Percentiles rank a stretch among this genome's conserved stretches.
Conservation (phyloP, 2,329 filamentous ascomycete genomes). For the Nothomitra cinnamomea region DNA sequence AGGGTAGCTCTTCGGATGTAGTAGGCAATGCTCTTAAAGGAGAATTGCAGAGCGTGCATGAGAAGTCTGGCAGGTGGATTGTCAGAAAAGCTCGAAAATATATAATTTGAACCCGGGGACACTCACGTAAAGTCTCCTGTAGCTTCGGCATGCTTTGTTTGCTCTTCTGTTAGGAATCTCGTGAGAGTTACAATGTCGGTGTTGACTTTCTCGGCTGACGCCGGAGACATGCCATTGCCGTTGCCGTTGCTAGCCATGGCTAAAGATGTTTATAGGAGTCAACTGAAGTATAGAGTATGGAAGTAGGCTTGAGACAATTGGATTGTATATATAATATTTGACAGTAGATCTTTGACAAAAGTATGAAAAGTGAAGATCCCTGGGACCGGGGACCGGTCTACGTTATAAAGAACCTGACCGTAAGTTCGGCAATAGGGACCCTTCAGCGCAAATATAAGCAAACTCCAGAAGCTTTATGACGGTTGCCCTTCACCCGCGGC, state of each 20-base stretch:
- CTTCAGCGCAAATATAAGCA: not conserved
- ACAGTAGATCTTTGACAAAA: not conserved
- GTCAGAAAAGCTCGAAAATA: too few relatives aligned
- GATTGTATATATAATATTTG: not conserved
- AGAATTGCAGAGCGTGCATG: conserved; percentile 95
- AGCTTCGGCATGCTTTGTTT: conserved; percentile 80
- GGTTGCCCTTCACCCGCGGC: conserved; percentile 1
- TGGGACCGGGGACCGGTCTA: too few relatives aligned
- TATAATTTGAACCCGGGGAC: too few relatives aligned
- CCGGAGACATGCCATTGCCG: conserved; percentile 31
- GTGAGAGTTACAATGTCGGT: conserved; percentile 92
- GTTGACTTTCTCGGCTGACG: conserved; percentile 65
- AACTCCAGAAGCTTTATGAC: not conserved
- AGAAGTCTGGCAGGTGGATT: conserved; percentile 50
- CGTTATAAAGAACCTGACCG: not conserved
- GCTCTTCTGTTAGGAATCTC: conserved; percentile 89
- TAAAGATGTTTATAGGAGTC: not conserved
- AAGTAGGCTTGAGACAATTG: not conserved
- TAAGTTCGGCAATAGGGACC: not conserved
- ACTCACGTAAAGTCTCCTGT: conserved; percentile 95
- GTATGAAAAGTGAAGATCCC: not conserved
- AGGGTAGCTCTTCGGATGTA: conserved; percentile 93
- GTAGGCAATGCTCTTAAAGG: conserved; percentile 98
- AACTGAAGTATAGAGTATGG: not conserved
- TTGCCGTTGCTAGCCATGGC: conserved; percentile 23